These are phyloP conservation scores for Gaertneriomyces semiglobifer DNA, from an alignment of 192 early-diverging fungal species.

Conservation along the genomic window DNA sequence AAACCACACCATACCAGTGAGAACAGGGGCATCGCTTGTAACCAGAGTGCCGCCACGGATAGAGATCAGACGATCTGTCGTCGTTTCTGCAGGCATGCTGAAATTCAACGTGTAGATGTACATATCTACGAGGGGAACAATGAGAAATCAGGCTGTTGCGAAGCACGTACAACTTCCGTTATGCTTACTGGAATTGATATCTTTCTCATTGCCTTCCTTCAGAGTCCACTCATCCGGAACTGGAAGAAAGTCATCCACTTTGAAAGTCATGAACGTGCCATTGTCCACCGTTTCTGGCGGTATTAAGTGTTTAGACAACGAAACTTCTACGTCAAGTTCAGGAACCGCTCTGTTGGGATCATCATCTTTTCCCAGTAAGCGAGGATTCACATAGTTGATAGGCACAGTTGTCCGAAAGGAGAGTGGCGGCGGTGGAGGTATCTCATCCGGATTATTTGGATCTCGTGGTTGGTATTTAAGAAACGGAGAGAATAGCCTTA, in stretches of 20 bases:
- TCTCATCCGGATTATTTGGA: slow-evolving; percentile 33
- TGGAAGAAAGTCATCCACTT: slow-evolving; percentile 48
- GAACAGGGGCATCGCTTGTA: slow-evolving; percentile 33
- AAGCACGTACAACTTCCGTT: not conserved
- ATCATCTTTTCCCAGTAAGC: slow-evolving; percentile 45
- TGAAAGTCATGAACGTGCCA: slow-evolving; percentile 50
- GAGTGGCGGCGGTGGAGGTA: slow-evolving; percentile 32
- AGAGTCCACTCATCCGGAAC: slow-evolving; percentile 62
- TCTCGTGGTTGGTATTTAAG: slow-evolving; percentile 46
- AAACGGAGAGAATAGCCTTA: slow-evolving; percentile 38
- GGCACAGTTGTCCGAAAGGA: slow-evolving; percentile 33
- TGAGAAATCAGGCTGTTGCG: not conserved
- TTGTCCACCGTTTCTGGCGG: slow-evolving; percentile 42
- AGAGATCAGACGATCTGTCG: slow-evolving; percentile 39
- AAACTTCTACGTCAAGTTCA: slow-evolving; percentile 46
- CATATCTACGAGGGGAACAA: slow-evolving; percentile 43
- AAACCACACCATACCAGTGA: slow-evolving; percentile 6
- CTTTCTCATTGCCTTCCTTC: slow-evolving; percentile 61
- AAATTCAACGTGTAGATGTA: slow-evolving; percentile 49
- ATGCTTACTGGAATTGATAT: slow-evolving; percentile 54
- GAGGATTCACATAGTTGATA: slow-evolving; percentile 43
- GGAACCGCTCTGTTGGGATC: slow-evolving; percentile 25
- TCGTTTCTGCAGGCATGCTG: slow-evolving; percentile 40
- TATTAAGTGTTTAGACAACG: slow-evolving; percentile 42
- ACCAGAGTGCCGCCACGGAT: slow-evolving; percentile 39